Conservation (phyloP, 2,329 filamentous ascomycete species). For the Penicillium nordicum region DNA sequence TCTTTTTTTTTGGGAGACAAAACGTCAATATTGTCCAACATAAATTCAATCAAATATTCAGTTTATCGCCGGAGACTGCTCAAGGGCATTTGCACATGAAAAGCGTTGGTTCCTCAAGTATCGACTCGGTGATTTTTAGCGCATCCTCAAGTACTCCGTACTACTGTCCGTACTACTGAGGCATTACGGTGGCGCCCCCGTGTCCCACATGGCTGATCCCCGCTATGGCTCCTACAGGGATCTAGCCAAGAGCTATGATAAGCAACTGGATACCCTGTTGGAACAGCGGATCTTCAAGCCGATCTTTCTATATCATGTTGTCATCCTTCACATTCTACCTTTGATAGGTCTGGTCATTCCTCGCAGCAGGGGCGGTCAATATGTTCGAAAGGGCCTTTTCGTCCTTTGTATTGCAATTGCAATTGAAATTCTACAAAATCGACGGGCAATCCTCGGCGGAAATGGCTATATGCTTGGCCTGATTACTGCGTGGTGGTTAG, state of each 20-base stretch:
- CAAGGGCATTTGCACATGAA: neutral
- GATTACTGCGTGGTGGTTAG: conserved; percentile 51
- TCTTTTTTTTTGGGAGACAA: neutral
- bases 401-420: conserved; percentile 43
- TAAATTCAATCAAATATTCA: neutral
- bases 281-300: conserved; percentile 31
- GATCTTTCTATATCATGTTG: conserved; percentile 36
- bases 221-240: conserved; percentile 27
- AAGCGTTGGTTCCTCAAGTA: neutral
- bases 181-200: neutral
- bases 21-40: neutral
- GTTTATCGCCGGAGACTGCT: neutral
- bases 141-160: neutral
- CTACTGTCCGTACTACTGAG: neutral
- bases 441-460: conserved; percentile 49
- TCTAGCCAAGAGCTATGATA: conserved; percentile 24
- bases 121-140: neutral
- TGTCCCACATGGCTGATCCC: conserved; percentile 27
- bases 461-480: conserved; percentile 56
- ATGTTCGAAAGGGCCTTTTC: conserved; percentile 47
- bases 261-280: conserved; percentile 24
- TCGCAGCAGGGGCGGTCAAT: conserved; percentile 37
- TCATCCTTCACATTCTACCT: conserved; percentile 33
- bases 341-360: conserved; percentile 53
- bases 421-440: conserved; percentile 44